These are phyloP conservation scores for Eremothecium gossypii DNA, from an alignment of 1,139 yeast species.

Conservation along the genomic window DNA sequence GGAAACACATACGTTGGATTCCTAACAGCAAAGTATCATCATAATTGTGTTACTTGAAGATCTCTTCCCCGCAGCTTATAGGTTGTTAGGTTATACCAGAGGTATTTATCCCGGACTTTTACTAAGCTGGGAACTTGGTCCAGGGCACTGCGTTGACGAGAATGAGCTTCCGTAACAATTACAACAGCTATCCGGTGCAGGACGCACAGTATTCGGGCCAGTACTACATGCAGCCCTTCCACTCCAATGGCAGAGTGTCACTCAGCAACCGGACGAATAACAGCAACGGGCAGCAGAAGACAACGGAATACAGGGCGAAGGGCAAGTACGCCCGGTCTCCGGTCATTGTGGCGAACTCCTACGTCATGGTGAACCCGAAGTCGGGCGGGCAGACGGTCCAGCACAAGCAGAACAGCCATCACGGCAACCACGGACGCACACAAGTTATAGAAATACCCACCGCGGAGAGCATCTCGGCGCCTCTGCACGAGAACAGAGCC, in stretches of 20 bases:
- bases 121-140: no score
- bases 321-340: slow-evolving; percentile 1
- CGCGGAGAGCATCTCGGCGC: neutral
- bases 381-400: neutral
- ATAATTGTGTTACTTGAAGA: no score
- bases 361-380: slow-evolving; percentile 1
- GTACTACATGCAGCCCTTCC: slow-evolving; percentile 3
- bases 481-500: neutral
- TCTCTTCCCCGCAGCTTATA: no score
- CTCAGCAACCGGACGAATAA: neutral
- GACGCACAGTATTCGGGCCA: slow-evolving; percentile 2
- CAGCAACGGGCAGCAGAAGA: neutral
- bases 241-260: slow-evolving; percentile 2
- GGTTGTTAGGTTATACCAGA: no score
- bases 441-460: slow-evolving; percentile 4
- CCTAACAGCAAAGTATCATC: no score
- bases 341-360: slow-evolving; percentile 2
- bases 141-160: neutral
- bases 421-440: slow-evolving; percentile 1
- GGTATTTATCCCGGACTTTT: no score
- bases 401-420: slow-evolving; percentile 3
- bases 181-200: slow-evolving; percentile 2
- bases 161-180: slow-evolving; percentile 4
- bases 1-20: neutral
- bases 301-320: slow-evolving; percentile 1